Conservation (phyloP, 352 stramenopile genomes). For the Discostella stelligera region DNA sequence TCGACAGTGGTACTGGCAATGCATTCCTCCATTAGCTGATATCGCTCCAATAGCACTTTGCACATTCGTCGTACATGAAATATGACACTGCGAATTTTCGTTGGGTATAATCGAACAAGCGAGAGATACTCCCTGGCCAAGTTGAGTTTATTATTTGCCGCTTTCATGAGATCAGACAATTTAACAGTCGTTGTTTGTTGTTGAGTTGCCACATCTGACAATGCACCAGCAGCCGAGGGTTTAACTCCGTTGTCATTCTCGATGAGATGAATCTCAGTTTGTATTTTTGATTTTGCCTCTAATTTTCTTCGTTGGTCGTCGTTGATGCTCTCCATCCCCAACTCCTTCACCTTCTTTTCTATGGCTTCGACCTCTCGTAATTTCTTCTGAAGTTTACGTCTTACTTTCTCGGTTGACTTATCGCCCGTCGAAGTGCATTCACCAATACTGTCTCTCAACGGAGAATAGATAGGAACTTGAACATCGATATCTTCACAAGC, state of each 20-base stretch:
- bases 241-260: constrained; percentile 17
- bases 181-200: constrained; percentile 26
- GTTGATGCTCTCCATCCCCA: constrained; percentile 27
- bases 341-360: constrained; percentile 49
- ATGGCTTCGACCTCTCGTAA: constrained; percentile 62
- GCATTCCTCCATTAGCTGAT: constrained; percentile 83
- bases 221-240: background rate
- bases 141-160: constrained; percentile 43
- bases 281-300: constrained; percentile 29
- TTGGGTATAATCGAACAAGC: constrained; percentile 86
- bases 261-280: constrained; percentile 22
- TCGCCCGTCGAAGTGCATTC: constrained; percentile 14
- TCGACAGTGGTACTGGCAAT: constrained; percentile 59
- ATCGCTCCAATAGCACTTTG: constrained; percentile 68
- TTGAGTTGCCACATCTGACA: background rate
- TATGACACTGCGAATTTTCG: constrained; percentile 77
- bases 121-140: constrained; percentile 91
- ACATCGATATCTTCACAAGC: constrained; percentile 19
- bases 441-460: constrained; percentile 24
- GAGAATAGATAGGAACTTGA: constrained; percentile 7
- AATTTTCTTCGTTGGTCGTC: constrained; percentile 52
- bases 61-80: constrained; percentile 83
- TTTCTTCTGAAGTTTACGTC: constrained; percentile 65
- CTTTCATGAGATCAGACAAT: constrained; percentile 48
- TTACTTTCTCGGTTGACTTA: constrained; percentile 19